phyloP scores from a whole-genome alignment of 371 early-diverging fungal genomes.

The Lichtheimia corymbifera region DNA sequence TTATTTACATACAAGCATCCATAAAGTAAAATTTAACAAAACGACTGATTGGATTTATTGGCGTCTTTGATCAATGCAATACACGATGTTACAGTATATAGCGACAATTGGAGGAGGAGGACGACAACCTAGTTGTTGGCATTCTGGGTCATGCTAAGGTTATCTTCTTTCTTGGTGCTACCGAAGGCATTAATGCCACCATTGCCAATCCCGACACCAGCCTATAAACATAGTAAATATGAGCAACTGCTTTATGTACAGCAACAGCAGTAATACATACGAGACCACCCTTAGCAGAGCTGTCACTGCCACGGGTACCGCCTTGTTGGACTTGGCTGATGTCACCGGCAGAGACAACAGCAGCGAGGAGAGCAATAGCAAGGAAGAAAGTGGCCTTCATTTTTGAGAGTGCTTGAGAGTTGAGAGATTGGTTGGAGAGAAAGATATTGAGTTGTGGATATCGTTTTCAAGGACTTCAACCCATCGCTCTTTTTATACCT shows the following conservation, averaged over 20 bases:
- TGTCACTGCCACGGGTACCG: slow-evolving; percentile 1
- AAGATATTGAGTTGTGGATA: not conserved
- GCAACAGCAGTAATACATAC: not conserved
- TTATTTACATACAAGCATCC: not conserved
- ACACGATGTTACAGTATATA: slow-evolving; percentile 1
- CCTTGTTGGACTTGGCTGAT: not conserved
- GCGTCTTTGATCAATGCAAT: not conserved
- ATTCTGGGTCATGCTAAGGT: not conserved
- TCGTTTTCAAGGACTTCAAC: not conserved
- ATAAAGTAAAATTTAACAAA: not conserved
- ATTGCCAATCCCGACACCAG: not conserved
- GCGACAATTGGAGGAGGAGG: not conserved
- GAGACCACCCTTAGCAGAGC: not conserved
- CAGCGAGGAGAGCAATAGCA: slow-evolving; percentile 14
- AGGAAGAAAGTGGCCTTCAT: slow-evolving; percentile 18
- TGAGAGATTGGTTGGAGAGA: not conserved
- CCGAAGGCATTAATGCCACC: slow-evolving; percentile 1
- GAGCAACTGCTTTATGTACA: no score
- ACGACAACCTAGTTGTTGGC: not conserved
- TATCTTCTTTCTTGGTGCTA: not conserved
- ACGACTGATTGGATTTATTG: not conserved
- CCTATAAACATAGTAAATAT: not conserved
- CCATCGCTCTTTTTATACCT: not conserved
- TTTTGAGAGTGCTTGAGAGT: not conserved
- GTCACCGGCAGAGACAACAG: slow-evolving; percentile 8